Base-by-base conservation (phyloP, 2,329 filamentous ascomycete genomes). In the Teratosphaeria pseudoeucalypti region DNA sequence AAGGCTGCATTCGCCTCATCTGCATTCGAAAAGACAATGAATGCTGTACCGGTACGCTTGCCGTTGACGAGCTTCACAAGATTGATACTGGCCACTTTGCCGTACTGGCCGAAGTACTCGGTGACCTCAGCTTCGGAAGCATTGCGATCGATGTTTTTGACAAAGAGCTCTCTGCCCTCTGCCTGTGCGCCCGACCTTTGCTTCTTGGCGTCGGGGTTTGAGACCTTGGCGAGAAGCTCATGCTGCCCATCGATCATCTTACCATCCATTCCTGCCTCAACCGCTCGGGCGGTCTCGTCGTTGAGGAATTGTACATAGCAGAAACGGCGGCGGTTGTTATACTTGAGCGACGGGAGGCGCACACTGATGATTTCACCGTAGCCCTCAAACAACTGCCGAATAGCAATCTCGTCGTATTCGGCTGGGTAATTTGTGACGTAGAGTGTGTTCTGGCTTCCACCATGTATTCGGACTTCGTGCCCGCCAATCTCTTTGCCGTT, bases 261-360 rank as follows among this genome's bases (percentile, higher is more conserved):
- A 29, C 87, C 87, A 68, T 96, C 82, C 55, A 96, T 81, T 60
- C 83, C 76, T 0, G 86, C 87, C 1, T 92, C 92, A 55, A 72
- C 72, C 2, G 82, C 84, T 47, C 84, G 80, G 0, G 91, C 89
- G 57, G 83, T 82, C n/a, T 81, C 79, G 2, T 81, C 74, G 34
- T 85, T 84, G 55, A 85, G 81, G 71, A 96, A 96, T n/a, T 95
- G 90, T 6, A 96, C 81, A 73, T 99, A 99, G 77, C 92, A 96
- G 76, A 99, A 99, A 27, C 94, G 87, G 34, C 94, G 89, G 66
- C 89, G 86, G 1, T 87, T 86, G 68, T 96, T 92, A 73, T 82
- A 91, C 72, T 95, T 95, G 57, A 99, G 82, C 59, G 90, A 96
- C 1, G 94, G 94, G 76, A 94, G 94, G 26, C 94, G 87, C 57